Evolutionary conservation across 345 rosid genomes (phyloP).

Genomic region (Eucalyptus cloeziana): DNA sequence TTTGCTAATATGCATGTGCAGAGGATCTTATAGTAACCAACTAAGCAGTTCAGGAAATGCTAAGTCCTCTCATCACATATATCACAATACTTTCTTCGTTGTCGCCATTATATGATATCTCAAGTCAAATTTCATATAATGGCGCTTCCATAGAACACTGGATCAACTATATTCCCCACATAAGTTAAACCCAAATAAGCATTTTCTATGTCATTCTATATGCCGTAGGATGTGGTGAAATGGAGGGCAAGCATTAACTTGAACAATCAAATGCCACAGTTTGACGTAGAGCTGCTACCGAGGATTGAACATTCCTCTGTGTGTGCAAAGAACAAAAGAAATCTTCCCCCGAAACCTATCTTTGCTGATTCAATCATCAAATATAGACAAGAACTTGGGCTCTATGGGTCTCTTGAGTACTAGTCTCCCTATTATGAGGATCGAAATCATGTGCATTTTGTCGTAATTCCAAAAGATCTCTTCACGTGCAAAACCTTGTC

Average conservation of each 20-base stretch:
- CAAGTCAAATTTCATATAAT: background rate
- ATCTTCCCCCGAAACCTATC: background rate
- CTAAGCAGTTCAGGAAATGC: background rate
- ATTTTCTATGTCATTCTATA: background rate
- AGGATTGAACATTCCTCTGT: background rate
- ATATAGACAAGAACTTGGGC: background rate
- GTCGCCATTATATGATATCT: background rate
- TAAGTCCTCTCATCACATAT: background rate
- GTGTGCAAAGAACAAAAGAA: background rate
- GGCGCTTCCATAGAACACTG: background rate
- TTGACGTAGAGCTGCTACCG: background rate
- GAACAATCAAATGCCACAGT: background rate
- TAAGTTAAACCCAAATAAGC: background rate
- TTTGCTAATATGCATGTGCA: background rate
- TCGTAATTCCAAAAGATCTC: background rate
- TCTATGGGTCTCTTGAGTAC: background rate
- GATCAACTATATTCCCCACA: background rate
- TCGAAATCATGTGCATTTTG: background rate
- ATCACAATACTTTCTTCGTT: background rate
- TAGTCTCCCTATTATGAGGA: background rate
- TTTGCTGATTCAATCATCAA: constrained; percentile 8
- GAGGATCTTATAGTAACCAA: background rate
- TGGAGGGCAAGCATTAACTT: background rate
- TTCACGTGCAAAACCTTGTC: background rate
- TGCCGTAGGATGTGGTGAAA: background rate